phyloP scores from a whole-genome alignment of 2,329 filamentous ascomycete species.

The Camillea tinctor region DNA sequence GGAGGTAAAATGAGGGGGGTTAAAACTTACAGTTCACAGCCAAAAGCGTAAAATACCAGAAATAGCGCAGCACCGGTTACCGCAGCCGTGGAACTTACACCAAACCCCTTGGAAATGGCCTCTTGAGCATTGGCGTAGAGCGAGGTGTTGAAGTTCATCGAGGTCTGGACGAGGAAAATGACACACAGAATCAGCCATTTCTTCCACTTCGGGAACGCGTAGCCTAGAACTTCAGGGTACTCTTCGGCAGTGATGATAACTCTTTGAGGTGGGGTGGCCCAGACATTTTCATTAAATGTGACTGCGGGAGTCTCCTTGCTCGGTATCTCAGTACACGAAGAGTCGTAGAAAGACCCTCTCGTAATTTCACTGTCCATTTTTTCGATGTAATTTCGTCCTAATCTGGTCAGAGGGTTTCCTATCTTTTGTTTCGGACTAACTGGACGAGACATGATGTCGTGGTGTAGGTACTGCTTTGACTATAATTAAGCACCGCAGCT shows the following conservation, averaged over 20 bases:
- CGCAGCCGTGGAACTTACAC: constrained; percentile 45
- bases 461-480: no score
- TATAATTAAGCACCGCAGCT: no score
- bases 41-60: constrained; percentile 50
- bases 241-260: constrained; percentile 44
- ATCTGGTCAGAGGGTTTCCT: neutral
- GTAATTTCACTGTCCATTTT: neutral
- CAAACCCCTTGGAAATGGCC: constrained; percentile 44
- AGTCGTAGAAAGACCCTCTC: neutral
- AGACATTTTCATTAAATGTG: neutral
- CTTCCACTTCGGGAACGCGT: constrained; percentile 42
- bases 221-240: constrained; percentile 46
- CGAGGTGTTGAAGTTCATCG: constrained; percentile 57
- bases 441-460: neutral
- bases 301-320: neutral
- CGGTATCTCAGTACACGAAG: neutral
- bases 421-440: neutral
- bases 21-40: constrained; percentile 54
- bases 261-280: neutral
- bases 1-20: neutral
- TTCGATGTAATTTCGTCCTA: neutral
- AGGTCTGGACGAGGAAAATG: constrained; percentile 52
- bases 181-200: constrained; percentile 53
- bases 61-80: constrained; percentile 49
- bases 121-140: constrained; percentile 50